phyloP scores from a whole-genome alignment of 345 rosid species.

The Nasturtium officinale region DNA sequence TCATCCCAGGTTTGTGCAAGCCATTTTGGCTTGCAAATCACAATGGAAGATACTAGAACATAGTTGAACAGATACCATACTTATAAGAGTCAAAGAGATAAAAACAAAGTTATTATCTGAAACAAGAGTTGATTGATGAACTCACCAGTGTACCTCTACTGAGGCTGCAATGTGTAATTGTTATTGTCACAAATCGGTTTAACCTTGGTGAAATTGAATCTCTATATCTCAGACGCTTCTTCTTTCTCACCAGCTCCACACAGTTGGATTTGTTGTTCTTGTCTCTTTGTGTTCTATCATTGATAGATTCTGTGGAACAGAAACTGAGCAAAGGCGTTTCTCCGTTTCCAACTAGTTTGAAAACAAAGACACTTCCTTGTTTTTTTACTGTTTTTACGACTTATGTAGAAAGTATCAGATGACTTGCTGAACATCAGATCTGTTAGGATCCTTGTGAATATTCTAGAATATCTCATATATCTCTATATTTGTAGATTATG shows the following conservation, averaged over 20 bases:
- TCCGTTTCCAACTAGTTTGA: background rate
- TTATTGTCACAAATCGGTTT: constrained; percentile 8
- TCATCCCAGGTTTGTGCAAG: background rate
- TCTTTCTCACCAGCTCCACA: background rate
- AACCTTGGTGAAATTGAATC: background rate
- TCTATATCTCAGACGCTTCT: background rate
- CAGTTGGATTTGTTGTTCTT: background rate
- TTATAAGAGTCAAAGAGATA: background rate
- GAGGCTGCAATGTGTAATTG: constrained; percentile 5
- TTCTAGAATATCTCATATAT: too few relatives aligned
- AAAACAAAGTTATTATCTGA: background rate
- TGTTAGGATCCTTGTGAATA: too few relatives aligned
- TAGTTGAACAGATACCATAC: background rate
- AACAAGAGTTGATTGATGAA: constrained; percentile 5
- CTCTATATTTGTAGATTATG: too few relatives aligned
- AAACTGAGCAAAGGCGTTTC: constrained; percentile 1
- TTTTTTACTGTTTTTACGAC: background rate
- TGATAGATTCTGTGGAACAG: background rate
- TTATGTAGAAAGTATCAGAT: constrained; percentile 4
- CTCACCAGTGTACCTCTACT: background rate
- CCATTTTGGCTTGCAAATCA: background rate
- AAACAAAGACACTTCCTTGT: background rate
- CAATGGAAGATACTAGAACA: background rate
- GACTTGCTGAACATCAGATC: background rate
- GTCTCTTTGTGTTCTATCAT: background rate